phyloP scores from a whole-genome alignment of 805 yeast species.

The Metschnikowia kofuensis region DNA sequence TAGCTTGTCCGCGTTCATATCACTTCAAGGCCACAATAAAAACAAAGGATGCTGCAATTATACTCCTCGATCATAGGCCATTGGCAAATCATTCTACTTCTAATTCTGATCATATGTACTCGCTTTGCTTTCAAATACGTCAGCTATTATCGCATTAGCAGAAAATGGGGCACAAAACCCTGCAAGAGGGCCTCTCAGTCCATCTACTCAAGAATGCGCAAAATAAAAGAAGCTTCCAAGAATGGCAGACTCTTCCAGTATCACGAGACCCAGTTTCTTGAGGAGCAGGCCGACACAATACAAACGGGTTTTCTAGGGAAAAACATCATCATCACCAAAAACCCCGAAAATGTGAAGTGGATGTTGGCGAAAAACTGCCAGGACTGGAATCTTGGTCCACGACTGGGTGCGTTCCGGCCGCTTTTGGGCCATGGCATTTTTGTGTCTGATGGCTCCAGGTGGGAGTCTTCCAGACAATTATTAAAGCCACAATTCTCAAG shows the following conservation, averaged over 20 bases:
- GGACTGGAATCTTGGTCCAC: constrained; percentile 10
- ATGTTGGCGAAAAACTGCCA: constrained; percentile 9
- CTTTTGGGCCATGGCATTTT: constrained; percentile 14
- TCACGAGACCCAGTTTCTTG: constrained; percentile 1
- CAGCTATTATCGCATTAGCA: constrained; percentile 2
- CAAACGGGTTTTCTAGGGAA: background rate
- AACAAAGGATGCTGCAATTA: no score
- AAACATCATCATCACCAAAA: constrained; percentile 4
- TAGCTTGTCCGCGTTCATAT: no score
- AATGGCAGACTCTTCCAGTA: constrained; percentile 8
- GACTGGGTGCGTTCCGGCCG: constrained; percentile 9
- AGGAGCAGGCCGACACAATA: constrained; percentile 5
- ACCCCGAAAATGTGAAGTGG: constrained; percentile 10
- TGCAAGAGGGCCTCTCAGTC: background rate
- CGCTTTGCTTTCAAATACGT: background rate
- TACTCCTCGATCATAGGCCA: no score
- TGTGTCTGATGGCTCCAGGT: constrained; percentile 10
- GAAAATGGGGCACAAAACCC: constrained; percentile 10
- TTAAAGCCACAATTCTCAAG: constrained; percentile 15
- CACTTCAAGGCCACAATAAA: no score
- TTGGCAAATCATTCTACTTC: background rate
- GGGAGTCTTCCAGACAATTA: constrained; percentile 10
- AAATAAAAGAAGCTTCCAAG: background rate
- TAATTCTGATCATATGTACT: background rate
- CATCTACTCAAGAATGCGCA: background rate